Conservation (phyloP, 495 filamentous ascomycete species). For the Annulohypoxylon moriforme region DNA sequence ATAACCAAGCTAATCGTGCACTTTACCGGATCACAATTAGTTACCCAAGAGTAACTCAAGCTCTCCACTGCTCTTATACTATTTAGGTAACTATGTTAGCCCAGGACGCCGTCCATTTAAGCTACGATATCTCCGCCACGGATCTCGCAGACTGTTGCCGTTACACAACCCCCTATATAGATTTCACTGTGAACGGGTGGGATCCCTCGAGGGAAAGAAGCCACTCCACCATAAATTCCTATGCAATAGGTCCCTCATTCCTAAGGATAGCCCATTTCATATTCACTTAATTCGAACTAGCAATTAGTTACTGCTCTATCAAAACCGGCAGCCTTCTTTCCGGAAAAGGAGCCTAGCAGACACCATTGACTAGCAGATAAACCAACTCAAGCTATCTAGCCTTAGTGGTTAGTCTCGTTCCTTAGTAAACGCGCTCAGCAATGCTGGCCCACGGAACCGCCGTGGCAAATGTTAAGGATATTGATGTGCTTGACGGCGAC, state of each 20-base stretch:
- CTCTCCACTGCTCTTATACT: not conserved
- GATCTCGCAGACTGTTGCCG: not conserved
- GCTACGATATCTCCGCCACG: not conserved
- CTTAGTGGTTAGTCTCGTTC: not conserved
- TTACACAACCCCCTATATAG: not conserved
- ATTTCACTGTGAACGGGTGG: not conserved
- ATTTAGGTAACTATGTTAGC: not conserved
- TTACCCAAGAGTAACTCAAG: not conserved
- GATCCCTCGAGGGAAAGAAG: not conserved
- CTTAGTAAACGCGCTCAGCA: not conserved
- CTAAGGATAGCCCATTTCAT: not conserved
- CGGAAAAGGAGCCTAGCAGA: not conserved
- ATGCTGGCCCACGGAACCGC: not conserved
- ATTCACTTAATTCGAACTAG: not conserved
- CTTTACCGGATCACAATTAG: not conserved
- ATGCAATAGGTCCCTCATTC: not conserved
- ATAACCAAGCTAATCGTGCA: not conserved
- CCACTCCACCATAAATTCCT: not conserved
- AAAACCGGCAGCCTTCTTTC: not conserved
- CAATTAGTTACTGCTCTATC: not conserved
- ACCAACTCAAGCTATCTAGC: not conserved
- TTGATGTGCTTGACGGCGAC: not conserved
- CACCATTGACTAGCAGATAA: not conserved
- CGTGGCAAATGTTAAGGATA: not conserved
- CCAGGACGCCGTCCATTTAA: not conserved